Conservation (phyloP, 495 filamentous ascomycete genomes). For the Pyrenopolyporus hunteri region DNA sequence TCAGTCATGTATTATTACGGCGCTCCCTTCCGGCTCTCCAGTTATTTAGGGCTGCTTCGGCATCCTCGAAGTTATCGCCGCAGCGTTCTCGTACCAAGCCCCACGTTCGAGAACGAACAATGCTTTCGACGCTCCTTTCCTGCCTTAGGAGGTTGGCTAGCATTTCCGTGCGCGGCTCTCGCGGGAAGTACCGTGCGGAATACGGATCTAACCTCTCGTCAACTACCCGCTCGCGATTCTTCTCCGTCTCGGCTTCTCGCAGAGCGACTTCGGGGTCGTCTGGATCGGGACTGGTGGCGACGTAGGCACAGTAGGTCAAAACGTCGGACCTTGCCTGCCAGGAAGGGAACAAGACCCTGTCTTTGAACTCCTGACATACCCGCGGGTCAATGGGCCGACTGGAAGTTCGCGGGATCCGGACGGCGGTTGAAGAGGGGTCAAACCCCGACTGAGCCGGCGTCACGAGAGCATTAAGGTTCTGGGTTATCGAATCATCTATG, state of each 20-base stretch:
- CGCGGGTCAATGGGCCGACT: slow-evolving; percentile 60
- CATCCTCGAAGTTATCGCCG: slow-evolving; percentile 59
- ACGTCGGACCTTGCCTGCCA: slow-evolving; percentile 89
- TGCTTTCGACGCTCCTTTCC: slow-evolving; percentile 85
- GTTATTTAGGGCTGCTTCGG: slow-evolving; percentile 66
- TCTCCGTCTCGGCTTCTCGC: slow-evolving; percentile 71
- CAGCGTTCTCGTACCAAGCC: slow-evolving; percentile 80
- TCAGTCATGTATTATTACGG: slow-evolving; percentile 12
- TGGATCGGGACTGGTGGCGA: slow-evolving; percentile 86
- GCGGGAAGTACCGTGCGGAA: slow-evolving; percentile 80
- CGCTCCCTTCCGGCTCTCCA: slow-evolving; percentile 43
- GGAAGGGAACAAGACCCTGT: slow-evolving; percentile 81
- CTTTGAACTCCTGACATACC: slow-evolving; percentile 74
- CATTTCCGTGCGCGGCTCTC: slow-evolving; percentile 82
- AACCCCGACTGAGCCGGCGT: slow-evolving; percentile 76
- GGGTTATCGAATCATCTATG: slow-evolving; percentile 91
- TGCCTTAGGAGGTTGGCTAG: slow-evolving; percentile 79
- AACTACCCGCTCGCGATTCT: slow-evolving; percentile 75
- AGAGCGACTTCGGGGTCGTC: slow-evolving; percentile 81
- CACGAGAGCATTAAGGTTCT: slow-evolving; percentile 89
- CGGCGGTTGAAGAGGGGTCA: slow-evolving; percentile 77
- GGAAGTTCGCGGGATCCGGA: slow-evolving; percentile 57
- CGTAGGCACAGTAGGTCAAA: slow-evolving; percentile 85
- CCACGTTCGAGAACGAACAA: slow-evolving; percentile 86
- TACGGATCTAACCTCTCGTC: slow-evolving; percentile 95